A percentile compares a stretch with the other conserved stretches of the same genome.
phyloP scores from a whole-genome alignment of 768 basidiomycete genomes.

The Mycena leptocephala region DNA sequence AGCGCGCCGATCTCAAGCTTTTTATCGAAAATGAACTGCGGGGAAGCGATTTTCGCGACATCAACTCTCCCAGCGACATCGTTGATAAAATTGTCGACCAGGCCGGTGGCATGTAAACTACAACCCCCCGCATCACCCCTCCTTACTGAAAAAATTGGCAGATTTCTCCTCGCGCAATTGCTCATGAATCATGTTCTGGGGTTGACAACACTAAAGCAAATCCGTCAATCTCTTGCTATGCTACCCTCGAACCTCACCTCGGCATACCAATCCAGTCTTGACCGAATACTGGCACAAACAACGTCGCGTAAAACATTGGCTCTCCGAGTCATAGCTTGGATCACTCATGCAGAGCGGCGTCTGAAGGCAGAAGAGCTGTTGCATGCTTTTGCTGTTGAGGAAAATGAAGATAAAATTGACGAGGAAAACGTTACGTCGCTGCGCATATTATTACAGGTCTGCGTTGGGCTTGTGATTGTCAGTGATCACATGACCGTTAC shows the following conservation, averaged over 20 bases:
- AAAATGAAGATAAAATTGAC: slow-evolving; percentile 19
- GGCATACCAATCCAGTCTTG: slow-evolving; percentile 28
- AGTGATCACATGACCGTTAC: slow-evolving; percentile 12
- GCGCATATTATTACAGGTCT: slow-evolving; percentile 23
- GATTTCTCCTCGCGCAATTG: slow-evolving; percentile 30
- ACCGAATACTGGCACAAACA: slow-evolving; percentile 21
- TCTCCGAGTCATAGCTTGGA: slow-evolving; percentile 23
- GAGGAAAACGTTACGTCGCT: slow-evolving; percentile 16
- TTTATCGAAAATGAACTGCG: slow-evolving; percentile 26
- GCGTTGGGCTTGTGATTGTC: slow-evolving; percentile 25
- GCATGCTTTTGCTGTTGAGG: slow-evolving; percentile 30
- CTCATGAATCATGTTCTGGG: slow-evolving; percentile 23
- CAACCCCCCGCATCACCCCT: background rate
- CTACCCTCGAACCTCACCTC: slow-evolving; percentile 24
- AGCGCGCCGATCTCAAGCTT: slow-evolving; percentile 10
- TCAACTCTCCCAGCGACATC: background rate
- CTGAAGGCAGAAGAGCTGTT: slow-evolving; percentile 20
- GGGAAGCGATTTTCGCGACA: slow-evolving; percentile 18
- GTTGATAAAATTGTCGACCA: slow-evolving; percentile 19
- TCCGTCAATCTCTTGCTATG: slow-evolving; percentile 11
- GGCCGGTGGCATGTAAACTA: slow-evolving; percentile 23
- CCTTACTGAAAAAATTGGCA: background rate
- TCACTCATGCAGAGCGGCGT: slow-evolving; percentile 24
- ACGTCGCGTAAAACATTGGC: slow-evolving; percentile 14
- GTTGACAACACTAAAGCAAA: slow-evolving; percentile 24